Conservation (phyloP, 331 rosid species). For the Spiraea crenata region DNA sequence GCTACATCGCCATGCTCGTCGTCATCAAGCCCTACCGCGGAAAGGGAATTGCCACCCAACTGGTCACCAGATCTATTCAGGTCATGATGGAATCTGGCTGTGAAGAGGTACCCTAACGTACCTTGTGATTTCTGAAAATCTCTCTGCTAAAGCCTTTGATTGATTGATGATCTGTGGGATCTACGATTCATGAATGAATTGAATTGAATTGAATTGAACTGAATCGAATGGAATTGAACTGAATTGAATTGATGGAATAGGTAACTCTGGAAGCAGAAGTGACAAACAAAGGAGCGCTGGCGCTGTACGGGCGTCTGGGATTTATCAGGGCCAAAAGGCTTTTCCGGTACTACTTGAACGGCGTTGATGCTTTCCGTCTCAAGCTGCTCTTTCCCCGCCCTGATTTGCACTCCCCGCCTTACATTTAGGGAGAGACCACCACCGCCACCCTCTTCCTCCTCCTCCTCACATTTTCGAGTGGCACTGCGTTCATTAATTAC, state of each 20-base stretch:
- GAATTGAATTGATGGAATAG: no score
- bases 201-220: no score
- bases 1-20: slow-evolving; percentile 94
- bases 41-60: slow-evolving; percentile 89
- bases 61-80: slow-evolving; percentile 81
- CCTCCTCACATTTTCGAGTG: no score
- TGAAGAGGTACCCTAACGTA: slow-evolving; percentile 63
- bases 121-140: no score
- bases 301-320: slow-evolving; percentile 95
- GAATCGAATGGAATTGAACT: no score
- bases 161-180: no score
- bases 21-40: slow-evolving; percentile 94
- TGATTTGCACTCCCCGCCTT: slow-evolving; percentile 37
- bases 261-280: slow-evolving; percentile 97
- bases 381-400: slow-evolving; percentile 73
- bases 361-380: slow-evolving; percentile 96
- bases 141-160: no score
- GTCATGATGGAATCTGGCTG: slow-evolving; percentile 98
- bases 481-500: no score
- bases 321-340: slow-evolving; percentile 85
- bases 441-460: no score
- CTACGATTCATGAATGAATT: no score
- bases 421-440: no score
- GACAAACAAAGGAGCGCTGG: slow-evolving; percentile 93
- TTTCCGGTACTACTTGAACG: slow-evolving; percentile 92